Conservation (phyloP, 352 stramenopile species). For the Phytophthora hybrid region DNA sequence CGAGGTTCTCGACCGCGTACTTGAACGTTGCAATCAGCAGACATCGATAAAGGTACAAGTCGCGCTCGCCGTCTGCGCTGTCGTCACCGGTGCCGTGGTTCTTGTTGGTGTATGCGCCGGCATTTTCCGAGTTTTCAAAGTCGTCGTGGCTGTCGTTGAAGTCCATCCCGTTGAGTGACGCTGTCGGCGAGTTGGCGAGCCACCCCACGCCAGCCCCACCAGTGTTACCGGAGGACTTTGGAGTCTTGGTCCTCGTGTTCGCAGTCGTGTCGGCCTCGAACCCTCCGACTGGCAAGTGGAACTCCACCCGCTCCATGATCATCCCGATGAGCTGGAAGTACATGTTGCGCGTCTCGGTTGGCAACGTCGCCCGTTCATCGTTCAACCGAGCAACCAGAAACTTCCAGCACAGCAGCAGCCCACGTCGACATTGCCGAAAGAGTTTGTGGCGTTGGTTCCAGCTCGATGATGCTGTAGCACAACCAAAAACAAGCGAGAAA, state of each 20-base stretch:
- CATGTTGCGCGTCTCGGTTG: constrained; percentile 53
- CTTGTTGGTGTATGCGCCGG: constrained; percentile 14
- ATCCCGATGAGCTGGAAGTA: constrained; percentile 73
- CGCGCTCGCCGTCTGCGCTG: constrained; percentile 52
- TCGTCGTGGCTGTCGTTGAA: constrained; percentile 24
- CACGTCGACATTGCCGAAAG: constrained; percentile 67
- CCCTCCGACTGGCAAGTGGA: constrained; percentile 47
- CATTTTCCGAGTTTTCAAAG: constrained; percentile 36
- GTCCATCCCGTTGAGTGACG: constrained; percentile 33
- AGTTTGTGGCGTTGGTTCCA: constrained; percentile 45
- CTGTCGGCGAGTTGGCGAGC: constrained; percentile 42
- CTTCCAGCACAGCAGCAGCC: constrained; percentile 75
- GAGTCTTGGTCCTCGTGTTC: constrained; percentile 20
- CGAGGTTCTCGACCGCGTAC: constrained; percentile 70
- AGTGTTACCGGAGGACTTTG: constrained; percentile 18
- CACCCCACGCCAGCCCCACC: constrained; percentile 31
- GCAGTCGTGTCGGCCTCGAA: constrained; percentile 7
- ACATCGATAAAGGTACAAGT: constrained; percentile 73
- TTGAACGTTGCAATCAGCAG: constrained; percentile 83
- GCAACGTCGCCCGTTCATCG: constrained; percentile 43
- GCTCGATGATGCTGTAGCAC: constrained; percentile 11
- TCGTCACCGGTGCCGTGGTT: constrained; percentile 33
- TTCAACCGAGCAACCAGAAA: constrained; percentile 70
- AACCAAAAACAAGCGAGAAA: not conserved
- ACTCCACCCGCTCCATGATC: constrained; percentile 76